Evolutionary conservation across 768 basidiomycete species (phyloP).

Genomic region (Mycena alexandri): DNA sequence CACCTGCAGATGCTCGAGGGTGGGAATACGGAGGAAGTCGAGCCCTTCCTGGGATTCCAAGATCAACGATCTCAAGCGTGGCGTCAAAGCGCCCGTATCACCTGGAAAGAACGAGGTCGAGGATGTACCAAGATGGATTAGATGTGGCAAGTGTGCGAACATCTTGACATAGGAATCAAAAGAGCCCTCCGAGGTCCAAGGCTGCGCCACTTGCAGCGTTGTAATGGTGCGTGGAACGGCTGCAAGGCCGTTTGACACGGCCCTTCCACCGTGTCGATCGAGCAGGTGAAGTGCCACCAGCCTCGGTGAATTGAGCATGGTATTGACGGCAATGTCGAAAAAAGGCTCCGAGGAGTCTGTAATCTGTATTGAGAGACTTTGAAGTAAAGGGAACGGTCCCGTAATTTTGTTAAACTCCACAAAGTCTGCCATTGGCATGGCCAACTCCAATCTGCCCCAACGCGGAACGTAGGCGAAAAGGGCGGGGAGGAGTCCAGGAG

Average conservation of each 20-base stretch:
- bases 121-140: not conserved
- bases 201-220: not conserved
- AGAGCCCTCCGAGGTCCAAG: no score
- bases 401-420: not conserved
- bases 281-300: not conserved
- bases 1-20: conserved; percentile 6
- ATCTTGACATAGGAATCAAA: no score
- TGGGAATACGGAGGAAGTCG: not conserved
- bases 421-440: not conserved
- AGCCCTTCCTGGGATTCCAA: not conserved
- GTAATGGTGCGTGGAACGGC: not conserved
- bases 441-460: conserved; percentile 4
- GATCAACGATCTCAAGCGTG: not conserved
- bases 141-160: not conserved
- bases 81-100: no score
- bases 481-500: not conserved
- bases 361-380: not conserved
- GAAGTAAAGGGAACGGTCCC: conserved; percentile 9
- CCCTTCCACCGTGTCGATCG: not conserved
- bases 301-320: not conserved
- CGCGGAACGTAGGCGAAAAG: not conserved
- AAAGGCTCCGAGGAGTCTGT: conserved; percentile 28
- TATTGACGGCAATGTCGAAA: not conserved
- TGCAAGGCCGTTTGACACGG: not conserved
- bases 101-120: not conserved